Evolutionary conservation across 805 yeast genomes (phyloP), one percentile per base, ranked within the genome.

Genomic region (Barnettozyma wickerhamii): DNA sequence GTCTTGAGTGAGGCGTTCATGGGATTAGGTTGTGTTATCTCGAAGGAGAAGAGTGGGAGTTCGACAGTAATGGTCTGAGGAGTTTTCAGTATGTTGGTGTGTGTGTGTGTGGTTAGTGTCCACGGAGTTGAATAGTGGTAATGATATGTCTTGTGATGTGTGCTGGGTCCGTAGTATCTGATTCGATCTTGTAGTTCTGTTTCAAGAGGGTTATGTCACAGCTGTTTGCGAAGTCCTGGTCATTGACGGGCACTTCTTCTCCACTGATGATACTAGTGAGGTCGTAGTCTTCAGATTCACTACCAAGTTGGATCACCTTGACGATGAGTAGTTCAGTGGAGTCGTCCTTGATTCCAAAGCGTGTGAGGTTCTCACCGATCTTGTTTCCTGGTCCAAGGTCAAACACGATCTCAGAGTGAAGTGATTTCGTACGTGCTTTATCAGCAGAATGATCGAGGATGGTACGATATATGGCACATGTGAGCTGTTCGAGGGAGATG

Each of bases 1-100:
- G 81, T 91, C 5, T 66, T 93, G 38, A 84, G 84, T 43, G 93
- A 85, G 50, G 97, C 98, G 6, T 91, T 90, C 52, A 77, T 81
- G 66, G 97, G 98, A 0, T 66, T 93, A 45, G 90, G 87, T 13
- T 89, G 96, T 59, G 73, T 82, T 43, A 74, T 93, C 20, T 82
- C 78, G 30, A 71, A 66, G 31, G 90, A 84, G 49, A 71, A 74
- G n/a, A n/a, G n/a, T n/a, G n/a, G n/a, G n/a, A n/a, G n/a, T n/a
- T n/a, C n/a, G n/a, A n/a, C n/a, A n/a, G n/a, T n/a, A n/a, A n/a
- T n/a, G n/a, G n/a, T n/a, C n/a, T n/a, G n/a, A n/a, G n/a, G n/a
- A n/a, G n/a, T n/a, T n/a, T n/a, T n/a, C n/a, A n/a, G n/a, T n/a
- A n/a, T n/a, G n/a, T n/a, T n/a, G n/a, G n/a, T n/a, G n/a, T n/a